Evolutionary conservation across 495 filamentous ascomycete genomes (phyloP).

Genomic region (Penicillium pancosmium): DNA sequence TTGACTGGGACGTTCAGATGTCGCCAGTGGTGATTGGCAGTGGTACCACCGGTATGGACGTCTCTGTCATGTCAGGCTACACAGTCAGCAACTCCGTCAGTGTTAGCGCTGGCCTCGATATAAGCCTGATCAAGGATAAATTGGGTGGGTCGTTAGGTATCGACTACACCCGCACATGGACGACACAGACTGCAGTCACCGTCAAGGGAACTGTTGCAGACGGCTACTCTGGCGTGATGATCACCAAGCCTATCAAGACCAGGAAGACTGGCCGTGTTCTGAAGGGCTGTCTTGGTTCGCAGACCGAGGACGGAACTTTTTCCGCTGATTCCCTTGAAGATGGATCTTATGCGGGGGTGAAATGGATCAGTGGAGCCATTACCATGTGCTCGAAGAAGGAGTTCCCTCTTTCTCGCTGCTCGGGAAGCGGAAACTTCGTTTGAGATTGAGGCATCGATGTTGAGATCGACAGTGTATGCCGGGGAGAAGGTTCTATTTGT

Average conservation of each 20-base stretch:
- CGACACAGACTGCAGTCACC: conserved; percentile 8
- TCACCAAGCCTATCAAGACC: conserved; percentile 15
- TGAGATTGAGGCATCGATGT: background rate
- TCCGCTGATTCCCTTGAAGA: conserved; percentile 9
- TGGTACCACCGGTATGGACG: conserved; percentile 11
- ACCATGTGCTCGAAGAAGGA: conserved; percentile 18
- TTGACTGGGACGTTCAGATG: conserved; percentile 21
- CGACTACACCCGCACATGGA: conserved; percentile 12
- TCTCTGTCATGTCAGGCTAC: conserved; percentile 16
- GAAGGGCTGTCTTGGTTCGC: conserved; percentile 12
- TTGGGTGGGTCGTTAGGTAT: conserved; percentile 4
- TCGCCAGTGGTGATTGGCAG: conserved; percentile 16
- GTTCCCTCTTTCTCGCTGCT: conserved; percentile 14
- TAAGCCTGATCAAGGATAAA: conserved; percentile 8
- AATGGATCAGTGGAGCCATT: conserved; percentile 16
- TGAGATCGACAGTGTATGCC: no score
- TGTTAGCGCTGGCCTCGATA: background rate
- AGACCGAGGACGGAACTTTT: conserved; percentile 4
- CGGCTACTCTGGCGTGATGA: conserved; percentile 11
- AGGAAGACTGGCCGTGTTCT: conserved; percentile 8
- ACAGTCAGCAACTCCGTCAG: conserved; percentile 9
- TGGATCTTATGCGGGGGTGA: conserved; percentile 14
- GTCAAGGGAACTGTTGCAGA: conserved; percentile 11
- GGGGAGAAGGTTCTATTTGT: no score
- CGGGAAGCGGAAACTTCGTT: conserved; percentile 11